phyloP scores from a whole-genome alignment of 2,329 filamentous ascomycete species.

The Tolypocladium nubicola region DNA sequence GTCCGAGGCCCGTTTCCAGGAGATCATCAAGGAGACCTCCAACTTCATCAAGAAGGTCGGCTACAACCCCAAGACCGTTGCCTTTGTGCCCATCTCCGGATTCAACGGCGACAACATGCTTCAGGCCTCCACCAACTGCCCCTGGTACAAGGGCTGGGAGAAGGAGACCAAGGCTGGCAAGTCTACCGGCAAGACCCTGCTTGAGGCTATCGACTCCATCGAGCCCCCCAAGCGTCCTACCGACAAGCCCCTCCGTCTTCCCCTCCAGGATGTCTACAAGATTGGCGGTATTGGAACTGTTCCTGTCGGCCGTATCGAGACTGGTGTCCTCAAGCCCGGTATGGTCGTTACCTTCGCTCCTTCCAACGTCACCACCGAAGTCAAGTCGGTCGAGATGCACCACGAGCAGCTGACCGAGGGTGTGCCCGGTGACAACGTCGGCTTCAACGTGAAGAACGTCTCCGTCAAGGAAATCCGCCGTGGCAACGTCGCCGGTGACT shows the following conservation, averaged over 20 bases:
- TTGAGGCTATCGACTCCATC: constrained; percentile 97
- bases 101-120: constrained; percentile 99
- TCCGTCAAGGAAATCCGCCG: constrained; percentile 99
- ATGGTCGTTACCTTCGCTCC: constrained; percentile 98
- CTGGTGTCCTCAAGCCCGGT: constrained; percentile 83
- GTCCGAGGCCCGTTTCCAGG: constrained; percentile 90
- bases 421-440: constrained; percentile 98
- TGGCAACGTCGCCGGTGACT: constrained; percentile 99
- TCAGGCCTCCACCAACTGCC: constrained; percentile 76
- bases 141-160: constrained; percentile 99
- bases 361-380: constrained; percentile 98
- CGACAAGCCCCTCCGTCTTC: constrained; percentile 99
- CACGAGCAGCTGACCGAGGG: constrained; percentile 97
- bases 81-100: constrained; percentile 99
- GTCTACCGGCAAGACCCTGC: constrained; percentile 88
- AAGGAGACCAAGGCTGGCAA: constrained; percentile 89
- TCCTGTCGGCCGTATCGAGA: constrained; percentile 99
- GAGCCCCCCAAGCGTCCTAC: constrained; percentile 85
- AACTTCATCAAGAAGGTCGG: constrained; percentile 99
- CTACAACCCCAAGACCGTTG: constrained; percentile 98
- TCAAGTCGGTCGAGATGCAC: constrained; percentile 99
- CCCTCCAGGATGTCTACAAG: constrained; percentile 99
- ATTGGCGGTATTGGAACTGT: constrained; percentile 99
- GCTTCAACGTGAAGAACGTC: constrained; percentile 99
- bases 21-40: constrained; percentile 99